Evolutionary conservation across 2,329 filamentous ascomycete species (phyloP).

Genomic region (Calycina marina): DNA sequence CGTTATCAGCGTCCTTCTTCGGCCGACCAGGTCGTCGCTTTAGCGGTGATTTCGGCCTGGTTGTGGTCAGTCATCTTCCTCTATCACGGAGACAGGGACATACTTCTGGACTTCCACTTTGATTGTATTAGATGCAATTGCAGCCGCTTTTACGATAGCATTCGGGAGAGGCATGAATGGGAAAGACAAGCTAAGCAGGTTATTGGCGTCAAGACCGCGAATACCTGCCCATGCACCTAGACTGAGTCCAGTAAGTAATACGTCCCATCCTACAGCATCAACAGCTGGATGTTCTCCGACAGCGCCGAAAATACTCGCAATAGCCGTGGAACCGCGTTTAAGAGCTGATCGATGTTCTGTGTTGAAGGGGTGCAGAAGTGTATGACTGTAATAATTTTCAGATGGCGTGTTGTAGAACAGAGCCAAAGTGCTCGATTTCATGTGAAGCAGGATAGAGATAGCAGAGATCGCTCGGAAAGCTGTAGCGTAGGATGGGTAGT

Average conservation of each 20-base stretch:
- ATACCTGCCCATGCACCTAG: constrained; percentile 44
- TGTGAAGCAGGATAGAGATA: constrained; percentile 30
- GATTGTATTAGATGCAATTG: too few relatives aligned
- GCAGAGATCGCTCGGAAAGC: constrained; percentile 34
- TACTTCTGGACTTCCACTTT: too few relatives aligned
- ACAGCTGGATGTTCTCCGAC: constrained; percentile 43
- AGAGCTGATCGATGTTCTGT: constrained; percentile 28
- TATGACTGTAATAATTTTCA: constrained; percentile 34
- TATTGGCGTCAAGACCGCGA: constrained; percentile 33
- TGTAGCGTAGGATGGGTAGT: constrained; percentile 28
- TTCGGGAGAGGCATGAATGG: too few relatives aligned
- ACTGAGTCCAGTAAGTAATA: constrained; percentile 37
- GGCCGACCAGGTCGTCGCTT: constrained; percentile 8
- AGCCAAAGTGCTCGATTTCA: constrained; percentile 28
- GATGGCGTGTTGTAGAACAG: constrained; percentile 33
- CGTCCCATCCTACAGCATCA: constrained; percentile 41
- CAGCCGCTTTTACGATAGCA: too few relatives aligned
- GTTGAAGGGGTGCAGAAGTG: constrained; percentile 31
- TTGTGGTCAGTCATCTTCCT: too few relatives aligned
- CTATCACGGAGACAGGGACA: too few relatives aligned
- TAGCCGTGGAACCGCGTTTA: constrained; percentile 31
- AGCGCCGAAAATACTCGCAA: constrained; percentile 32
- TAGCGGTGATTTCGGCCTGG: too few relatives aligned
- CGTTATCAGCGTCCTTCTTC: constrained; percentile 5
- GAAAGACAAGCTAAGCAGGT: too few relatives aligned